Evolutionary conservation across 2,329 filamentous ascomycete genomes (phyloP).

Genomic region (Aspergillus phoenicis): DNA sequence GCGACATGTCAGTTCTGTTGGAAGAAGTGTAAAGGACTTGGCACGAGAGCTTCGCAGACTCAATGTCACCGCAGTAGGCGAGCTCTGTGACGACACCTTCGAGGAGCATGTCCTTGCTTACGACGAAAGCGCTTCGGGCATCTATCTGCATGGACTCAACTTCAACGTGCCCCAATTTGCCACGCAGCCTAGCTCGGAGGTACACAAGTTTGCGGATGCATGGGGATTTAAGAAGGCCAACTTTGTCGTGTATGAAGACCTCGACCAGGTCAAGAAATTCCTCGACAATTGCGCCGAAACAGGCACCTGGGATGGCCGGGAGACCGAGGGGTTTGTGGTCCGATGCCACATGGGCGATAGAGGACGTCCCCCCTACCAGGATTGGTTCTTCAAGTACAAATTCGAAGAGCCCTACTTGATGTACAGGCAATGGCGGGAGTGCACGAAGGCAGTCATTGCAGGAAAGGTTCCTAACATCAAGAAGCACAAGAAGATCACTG

Average conservation of each 20-base stretch:
- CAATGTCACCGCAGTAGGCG: slow-evolving; percentile 92
- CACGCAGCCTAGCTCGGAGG: slow-evolving; percentile 79
- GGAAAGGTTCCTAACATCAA: slow-evolving; percentile 74
- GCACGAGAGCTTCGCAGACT: slow-evolving; percentile 73
- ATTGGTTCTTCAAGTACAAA: slow-evolving; percentile 99
- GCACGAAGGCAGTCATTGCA: slow-evolving; percentile 83
- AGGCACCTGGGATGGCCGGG: slow-evolving; percentile 84
- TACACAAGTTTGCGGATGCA: slow-evolving; percentile 83
- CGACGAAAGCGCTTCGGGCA: slow-evolving; percentile 75
- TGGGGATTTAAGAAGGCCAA: slow-evolving; percentile 95
- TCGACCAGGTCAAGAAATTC: slow-evolving; percentile 74
- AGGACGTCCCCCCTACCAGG: slow-evolving; percentile 62
- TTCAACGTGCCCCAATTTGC: slow-evolving; percentile 90
- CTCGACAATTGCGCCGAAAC: slow-evolving; percentile 84
- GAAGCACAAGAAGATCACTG: slow-evolving; percentile 87
- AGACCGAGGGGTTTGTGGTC: slow-evolving; percentile 96
- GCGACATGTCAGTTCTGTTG: slow-evolving; percentile 73
- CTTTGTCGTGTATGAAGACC: slow-evolving; percentile 73
- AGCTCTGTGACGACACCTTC: slow-evolving; percentile 93
- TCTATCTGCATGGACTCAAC: slow-evolving; percentile 96
- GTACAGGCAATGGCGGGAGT: slow-evolving; percentile 98
- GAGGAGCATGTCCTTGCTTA: slow-evolving; percentile 97
- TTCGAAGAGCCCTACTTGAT: slow-evolving; percentile 98
- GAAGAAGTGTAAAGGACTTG: slow-evolving; percentile 77
- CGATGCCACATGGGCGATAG: slow-evolving; percentile 71